Percentiles rank a stretch among this genome's conserved stretches.
Conservation (phyloP, 2,329 filamentous ascomycete species). For the Aureobasidium sp. region DNA sequence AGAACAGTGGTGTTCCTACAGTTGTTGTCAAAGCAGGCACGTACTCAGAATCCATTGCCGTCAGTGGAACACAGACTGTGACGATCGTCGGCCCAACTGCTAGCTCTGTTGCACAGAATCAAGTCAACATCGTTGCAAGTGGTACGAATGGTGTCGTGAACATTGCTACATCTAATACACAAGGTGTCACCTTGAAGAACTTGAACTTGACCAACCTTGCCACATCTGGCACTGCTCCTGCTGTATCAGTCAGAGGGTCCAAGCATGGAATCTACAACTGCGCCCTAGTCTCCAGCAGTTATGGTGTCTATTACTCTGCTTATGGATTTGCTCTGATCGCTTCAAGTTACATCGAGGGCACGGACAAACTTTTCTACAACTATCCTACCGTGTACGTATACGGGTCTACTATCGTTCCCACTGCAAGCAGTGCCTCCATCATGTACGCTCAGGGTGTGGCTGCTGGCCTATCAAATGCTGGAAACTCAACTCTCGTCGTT, state of each 20-base stretch:
- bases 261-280: constrained; percentile 39
- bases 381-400: constrained; percentile 36
- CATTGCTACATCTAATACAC: constrained; percentile 23
- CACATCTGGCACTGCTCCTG: constrained; percentile 17
- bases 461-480: constrained; percentile 5
- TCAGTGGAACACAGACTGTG: constrained; percentile 33
- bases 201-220: constrained; percentile 31
- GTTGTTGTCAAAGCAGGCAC: constrained; percentile 38
- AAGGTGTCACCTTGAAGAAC: constrained; percentile 30
- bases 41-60: constrained; percentile 34
- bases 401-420: constrained; percentile 34
- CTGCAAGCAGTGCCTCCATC: constrained; percentile 26
- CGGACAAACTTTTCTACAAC: constrained; percentile 35
- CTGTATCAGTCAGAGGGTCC: constrained; percentile 27
- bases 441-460: constrained; percentile 14
- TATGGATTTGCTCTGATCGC: constrained; percentile 32
- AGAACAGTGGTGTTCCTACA: constrained; percentile 32
- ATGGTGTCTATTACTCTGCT: constrained; percentile 21
- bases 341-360: constrained; percentile 37
- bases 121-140: constrained; percentile 26
- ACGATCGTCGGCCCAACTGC: constrained; percentile 31
- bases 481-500: constrained; percentile 13
- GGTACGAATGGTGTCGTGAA: constrained; percentile 21
- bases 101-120: constrained; percentile 29
- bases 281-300: constrained; percentile 33